phyloP scores from a whole-genome alignment of 768 basidiomycete genomes.

The Auriscalpium microsporum region DNA sequence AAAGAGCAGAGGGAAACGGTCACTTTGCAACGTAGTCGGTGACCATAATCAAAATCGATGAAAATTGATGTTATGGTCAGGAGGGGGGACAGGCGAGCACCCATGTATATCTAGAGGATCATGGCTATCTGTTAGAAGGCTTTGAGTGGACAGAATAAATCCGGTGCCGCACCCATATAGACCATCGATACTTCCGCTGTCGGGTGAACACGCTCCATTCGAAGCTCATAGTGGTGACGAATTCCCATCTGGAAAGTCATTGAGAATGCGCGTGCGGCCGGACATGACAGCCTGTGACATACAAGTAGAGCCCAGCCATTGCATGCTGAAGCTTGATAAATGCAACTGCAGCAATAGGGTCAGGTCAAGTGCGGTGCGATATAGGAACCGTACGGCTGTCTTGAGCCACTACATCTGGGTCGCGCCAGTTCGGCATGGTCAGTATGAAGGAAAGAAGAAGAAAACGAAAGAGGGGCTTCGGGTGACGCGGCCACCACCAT shows the following conservation, averaged over 20 bases:
- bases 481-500: too few species aligned
- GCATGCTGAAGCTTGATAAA: not conserved
- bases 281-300: not conserved
- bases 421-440: too few species aligned
- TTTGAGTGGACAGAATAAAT: not conserved
- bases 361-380: too few species aligned
- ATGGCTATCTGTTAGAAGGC: not conserved
- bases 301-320: constrained; percentile 10
- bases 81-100: constrained; percentile 5
- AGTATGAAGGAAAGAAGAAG: too few species aligned
- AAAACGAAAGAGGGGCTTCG: too few species aligned
- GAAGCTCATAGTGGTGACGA: constrained; percentile 1
- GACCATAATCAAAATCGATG: not conserved
- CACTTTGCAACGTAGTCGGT: constrained; percentile 1
- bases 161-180: not conserved
- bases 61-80: not conserved
- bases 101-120: constrained; percentile 3
- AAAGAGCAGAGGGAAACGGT: too few species aligned
- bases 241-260: constrained; percentile 1
- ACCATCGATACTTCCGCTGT: constrained; percentile 2
- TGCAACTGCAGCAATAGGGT: not conserved
- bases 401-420: too few species aligned
- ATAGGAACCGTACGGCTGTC: too few species aligned
- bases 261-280: not conserved
- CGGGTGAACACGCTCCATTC: not conserved